Conservation (phyloP, 2,329 filamentous ascomycete genomes). For the Periconia digitata region DNA sequence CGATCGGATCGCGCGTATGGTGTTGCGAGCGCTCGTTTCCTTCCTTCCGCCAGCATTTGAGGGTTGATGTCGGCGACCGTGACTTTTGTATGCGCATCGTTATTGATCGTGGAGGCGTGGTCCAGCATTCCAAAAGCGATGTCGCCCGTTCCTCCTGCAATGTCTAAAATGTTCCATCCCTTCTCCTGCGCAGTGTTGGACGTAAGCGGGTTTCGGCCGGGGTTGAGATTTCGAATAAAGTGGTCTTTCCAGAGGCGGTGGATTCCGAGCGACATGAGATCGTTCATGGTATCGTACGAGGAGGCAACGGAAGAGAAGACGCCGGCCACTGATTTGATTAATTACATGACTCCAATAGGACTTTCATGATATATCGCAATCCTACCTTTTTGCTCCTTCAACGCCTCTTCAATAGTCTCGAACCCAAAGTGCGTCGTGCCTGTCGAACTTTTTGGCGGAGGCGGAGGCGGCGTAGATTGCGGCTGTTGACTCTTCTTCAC, state of each 20-base stretch:
- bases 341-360: slow-evolving; percentile 1
- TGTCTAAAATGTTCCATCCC: slow-evolving; percentile 81
- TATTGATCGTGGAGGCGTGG: slow-evolving; percentile 78
- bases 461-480: slow-evolving; percentile 39
- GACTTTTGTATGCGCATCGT: slow-evolving; percentile 77
- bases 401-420: slow-evolving; percentile 75
- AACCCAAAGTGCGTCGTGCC: slow-evolving; percentile 88
- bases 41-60: slow-evolving; percentile 87
- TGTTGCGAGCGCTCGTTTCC: slow-evolving; percentile 70
- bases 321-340: slow-evolving; percentile 63
- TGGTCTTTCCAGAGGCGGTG: slow-evolving; percentile 97
- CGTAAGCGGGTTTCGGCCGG: slow-evolving; percentile 62
- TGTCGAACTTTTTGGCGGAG: slow-evolving; percentile 37
- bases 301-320: slow-evolving; percentile 96
- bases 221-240: slow-evolving; percentile 89
- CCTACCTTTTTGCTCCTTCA: slow-evolving; percentile 71
- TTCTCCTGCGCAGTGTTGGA: slow-evolving; percentile 34
- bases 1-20: slow-evolving; percentile 59
- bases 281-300: slow-evolving; percentile 98
- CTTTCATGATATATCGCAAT: background rate
- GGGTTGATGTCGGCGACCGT: slow-evolving; percentile 96
- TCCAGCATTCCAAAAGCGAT: slow-evolving; percentile 96
- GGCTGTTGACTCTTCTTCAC: slow-evolving; percentile 42
- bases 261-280: slow-evolving; percentile 96
- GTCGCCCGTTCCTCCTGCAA: slow-evolving; percentile 95